Evolutionary conservation across 805 yeast species (phyloP).

Genomic region (Lipomyces starkeyi): DNA sequence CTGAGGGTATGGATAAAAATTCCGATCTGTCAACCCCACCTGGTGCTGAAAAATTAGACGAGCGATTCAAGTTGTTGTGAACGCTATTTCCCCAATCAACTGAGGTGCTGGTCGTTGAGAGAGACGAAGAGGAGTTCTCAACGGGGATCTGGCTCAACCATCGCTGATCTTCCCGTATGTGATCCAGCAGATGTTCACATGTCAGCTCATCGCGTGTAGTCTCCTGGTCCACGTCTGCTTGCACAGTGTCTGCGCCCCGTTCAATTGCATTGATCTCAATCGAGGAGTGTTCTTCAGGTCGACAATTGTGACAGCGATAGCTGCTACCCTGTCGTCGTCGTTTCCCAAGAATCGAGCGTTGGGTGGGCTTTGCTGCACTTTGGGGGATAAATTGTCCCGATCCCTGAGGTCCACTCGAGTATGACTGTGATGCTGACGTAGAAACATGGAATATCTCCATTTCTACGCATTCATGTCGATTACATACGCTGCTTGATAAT

Average conservation of each 20-base stretch:
- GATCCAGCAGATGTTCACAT: not conserved
- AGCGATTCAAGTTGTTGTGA: not conserved
- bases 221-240: not conserved
- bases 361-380: not conserved
- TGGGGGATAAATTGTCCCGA: not conserved
- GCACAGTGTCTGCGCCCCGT: not conserved
- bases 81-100: not conserved
- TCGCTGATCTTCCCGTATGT: not conserved
- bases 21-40: not conserved
- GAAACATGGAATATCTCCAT: constrained; percentile 2
- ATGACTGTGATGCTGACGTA: not conserved
- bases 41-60: not conserved
- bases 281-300: not conserved
- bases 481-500: not conserved
- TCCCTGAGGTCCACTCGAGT: not conserved
- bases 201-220: not conserved
- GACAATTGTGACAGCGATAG: not conserved
- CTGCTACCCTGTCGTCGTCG: not conserved
- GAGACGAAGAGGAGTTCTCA: not conserved
- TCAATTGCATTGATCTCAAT: not conserved
- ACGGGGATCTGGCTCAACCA: not conserved
- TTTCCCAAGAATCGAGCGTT: not conserved
- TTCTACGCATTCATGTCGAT: not conserved
- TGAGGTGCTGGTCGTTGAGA: not conserved
- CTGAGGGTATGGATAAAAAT: not conserved